phyloP scores from a whole-genome alignment of 2,329 filamentous ascomycete genomes.

The Lomentospora prolificans region DNA sequence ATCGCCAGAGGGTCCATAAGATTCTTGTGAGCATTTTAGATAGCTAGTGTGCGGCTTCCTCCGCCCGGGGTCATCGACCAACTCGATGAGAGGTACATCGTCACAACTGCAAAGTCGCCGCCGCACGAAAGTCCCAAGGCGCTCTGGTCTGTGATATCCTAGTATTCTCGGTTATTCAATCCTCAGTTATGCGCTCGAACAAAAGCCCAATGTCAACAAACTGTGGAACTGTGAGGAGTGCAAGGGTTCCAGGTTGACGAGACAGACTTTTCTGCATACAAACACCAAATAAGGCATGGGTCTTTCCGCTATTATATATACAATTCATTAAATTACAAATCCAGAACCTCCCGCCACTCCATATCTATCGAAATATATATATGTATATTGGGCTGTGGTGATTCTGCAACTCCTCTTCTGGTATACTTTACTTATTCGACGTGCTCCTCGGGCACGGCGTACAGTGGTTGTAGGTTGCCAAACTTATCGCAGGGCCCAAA shows the following conservation, averaged over 20 bases:
- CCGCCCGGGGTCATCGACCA: conserved; percentile 18
- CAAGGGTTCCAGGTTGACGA: too few relatives aligned
- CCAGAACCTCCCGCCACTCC: too few relatives aligned
- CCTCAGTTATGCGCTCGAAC: conserved; percentile 17
- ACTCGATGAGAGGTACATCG: conserved; percentile 18
- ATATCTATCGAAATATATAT: too few relatives aligned
- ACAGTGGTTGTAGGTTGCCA: neutral
- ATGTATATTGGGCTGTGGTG: too few relatives aligned
- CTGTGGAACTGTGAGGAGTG: too few relatives aligned
- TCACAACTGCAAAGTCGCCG: conserved; percentile 4
- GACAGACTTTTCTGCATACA: too few relatives aligned
- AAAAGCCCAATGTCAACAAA: conserved; percentile 11
- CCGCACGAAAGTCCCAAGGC: neutral
- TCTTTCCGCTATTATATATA: too few relatives aligned
- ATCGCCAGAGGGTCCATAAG: conserved; percentile 24
- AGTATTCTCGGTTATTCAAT: conserved; percentile 11
- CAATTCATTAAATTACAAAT: too few relatives aligned
- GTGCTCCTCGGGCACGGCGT: neutral
- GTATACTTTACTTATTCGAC: neutral
- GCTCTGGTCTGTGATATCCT: conserved; percentile 3
- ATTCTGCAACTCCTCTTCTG: too few relatives aligned
- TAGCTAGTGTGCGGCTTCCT: conserved; percentile 16
- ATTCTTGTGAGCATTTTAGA: conserved; percentile 25
- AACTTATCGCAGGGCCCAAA: conserved; percentile 21
- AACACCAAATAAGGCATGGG: too few relatives aligned